Conservation (phyloP, 441 rosid genomes). For the Syzygium malaccense region DNA sequence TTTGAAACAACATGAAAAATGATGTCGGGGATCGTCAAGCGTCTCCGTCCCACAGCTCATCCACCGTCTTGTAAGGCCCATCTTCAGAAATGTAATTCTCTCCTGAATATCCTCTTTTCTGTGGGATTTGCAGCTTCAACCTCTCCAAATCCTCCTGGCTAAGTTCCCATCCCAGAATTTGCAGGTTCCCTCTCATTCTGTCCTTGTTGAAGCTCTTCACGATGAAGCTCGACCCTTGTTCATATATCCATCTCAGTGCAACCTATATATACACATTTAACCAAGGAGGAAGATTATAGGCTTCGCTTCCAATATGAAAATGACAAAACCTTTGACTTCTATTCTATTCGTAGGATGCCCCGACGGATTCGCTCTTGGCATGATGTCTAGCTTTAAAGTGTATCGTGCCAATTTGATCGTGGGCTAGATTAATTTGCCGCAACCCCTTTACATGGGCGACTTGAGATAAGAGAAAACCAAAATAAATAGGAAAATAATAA, state of each 20-base stretch:
- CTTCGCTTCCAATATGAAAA: neutral
- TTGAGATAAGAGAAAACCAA: neutral
- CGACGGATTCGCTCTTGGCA: neutral
- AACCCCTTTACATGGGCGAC: neutral
- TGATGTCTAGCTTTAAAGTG: neutral
- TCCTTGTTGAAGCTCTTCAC: neutral
- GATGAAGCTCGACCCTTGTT: neutral
- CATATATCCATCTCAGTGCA: neutral
- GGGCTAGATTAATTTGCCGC: neutral
- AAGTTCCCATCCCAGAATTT: neutral
- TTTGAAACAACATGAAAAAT: no score
- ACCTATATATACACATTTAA: neutral
- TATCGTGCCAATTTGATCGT: neutral
- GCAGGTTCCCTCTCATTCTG: neutral
- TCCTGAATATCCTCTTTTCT: neutral
- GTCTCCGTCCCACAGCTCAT: no score
- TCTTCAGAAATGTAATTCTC: neutral
- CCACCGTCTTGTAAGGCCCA: neutral
- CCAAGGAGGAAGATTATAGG: neutral
- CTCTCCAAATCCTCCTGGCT: neutral
- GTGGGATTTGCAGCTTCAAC: neutral
- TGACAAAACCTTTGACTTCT: conserved; percentile 1
- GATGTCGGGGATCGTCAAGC: no score
- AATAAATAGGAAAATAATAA: neutral
- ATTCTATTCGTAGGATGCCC: neutral